Conservation (phyloP, 352 stramenopile genomes). For the Phytophthora fragariae region DNA sequence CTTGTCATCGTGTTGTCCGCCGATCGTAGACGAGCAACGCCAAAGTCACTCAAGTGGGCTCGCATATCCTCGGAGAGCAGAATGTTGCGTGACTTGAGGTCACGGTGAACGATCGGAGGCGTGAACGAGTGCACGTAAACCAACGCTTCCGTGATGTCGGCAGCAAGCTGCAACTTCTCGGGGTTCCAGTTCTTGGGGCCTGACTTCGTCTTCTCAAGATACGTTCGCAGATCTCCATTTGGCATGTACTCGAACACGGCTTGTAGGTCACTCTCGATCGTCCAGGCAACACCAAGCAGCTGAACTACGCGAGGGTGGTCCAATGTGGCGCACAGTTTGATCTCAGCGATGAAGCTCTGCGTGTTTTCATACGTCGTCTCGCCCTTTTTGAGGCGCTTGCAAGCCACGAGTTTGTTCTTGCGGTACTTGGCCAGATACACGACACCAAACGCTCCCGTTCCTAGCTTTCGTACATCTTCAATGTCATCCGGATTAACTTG, state of each 20-base stretch:
- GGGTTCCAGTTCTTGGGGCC: constrained; percentile 40
- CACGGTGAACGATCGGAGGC: constrained; percentile 64
- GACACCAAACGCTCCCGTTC: constrained; percentile 43
- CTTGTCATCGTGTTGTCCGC: constrained; percentile 59
- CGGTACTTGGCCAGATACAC: constrained; percentile 62
- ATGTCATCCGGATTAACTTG: constrained; percentile 62
- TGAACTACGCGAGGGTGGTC: constrained; percentile 58
- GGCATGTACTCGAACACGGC: constrained; percentile 77
- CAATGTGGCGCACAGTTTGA: constrained; percentile 58
- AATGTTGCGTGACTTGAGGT: constrained; percentile 68
- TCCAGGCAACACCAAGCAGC: constrained; percentile 70
- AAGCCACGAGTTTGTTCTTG: constrained; percentile 44
- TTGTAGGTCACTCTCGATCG: constrained; percentile 59
- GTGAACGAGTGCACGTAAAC: constrained; percentile 76
- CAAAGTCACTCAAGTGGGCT: constrained; percentile 61
- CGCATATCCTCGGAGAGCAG: constrained; percentile 45
- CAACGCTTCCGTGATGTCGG: constrained; percentile 67
- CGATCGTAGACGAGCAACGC: constrained; percentile 46
- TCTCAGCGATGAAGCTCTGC: constrained; percentile 60
- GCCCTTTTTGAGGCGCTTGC: constrained; percentile 57
- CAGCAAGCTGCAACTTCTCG: constrained; percentile 61
- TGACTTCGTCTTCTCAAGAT: constrained; percentile 36
- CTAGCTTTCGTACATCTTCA: constrained; percentile 49
- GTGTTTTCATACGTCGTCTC: constrained; percentile 51
- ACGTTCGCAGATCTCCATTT: constrained; percentile 53